phyloP scores from a whole-genome alignment of 2,329 filamentous ascomycete species.

The Madurella fahalii region DNA sequence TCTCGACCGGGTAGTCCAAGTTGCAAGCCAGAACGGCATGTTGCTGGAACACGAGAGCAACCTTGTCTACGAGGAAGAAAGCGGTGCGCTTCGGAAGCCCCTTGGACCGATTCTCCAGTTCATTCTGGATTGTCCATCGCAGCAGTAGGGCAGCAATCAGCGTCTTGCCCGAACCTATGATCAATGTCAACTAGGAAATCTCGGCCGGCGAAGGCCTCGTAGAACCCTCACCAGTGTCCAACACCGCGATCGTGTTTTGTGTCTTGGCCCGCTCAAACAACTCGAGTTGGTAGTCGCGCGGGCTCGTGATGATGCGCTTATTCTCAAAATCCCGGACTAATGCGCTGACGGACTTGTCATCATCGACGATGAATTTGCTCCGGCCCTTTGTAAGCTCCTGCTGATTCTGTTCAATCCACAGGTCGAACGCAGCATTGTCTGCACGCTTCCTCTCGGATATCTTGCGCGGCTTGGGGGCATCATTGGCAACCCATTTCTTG shows the following conservation, averaged over 20 bases:
- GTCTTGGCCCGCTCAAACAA: slow-evolving; percentile 83
- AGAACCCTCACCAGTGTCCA: slow-evolving; percentile 67
- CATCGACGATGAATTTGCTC: slow-evolving; percentile 24
- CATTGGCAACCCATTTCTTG: slow-evolving; percentile 26
- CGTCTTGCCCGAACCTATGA: slow-evolving; percentile 86
- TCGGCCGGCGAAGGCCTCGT: background rate
- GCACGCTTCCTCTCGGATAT: slow-evolving; percentile 45
- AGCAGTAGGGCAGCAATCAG: slow-evolving; percentile 88
- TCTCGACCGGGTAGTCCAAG: slow-evolving; percentile 68
- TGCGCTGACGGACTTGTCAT: slow-evolving; percentile 31
- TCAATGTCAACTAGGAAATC: slow-evolving; percentile 12
- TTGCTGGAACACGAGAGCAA: slow-evolving; percentile 88
- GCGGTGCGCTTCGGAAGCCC: slow-evolving; percentile 62
- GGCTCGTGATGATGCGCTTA: slow-evolving; percentile 64
- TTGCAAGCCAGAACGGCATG: slow-evolving; percentile 76
- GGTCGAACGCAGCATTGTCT: slow-evolving; percentile 49
- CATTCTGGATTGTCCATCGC: slow-evolving; percentile 68
- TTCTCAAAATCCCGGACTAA: slow-evolving; percentile 37
- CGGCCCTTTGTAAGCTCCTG: slow-evolving; percentile 33
- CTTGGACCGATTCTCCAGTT: slow-evolving; percentile 63
- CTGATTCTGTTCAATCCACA: slow-evolving; percentile 37
- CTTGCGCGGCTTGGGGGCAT: slow-evolving; percentile 32
- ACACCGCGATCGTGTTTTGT: slow-evolving; percentile 85
- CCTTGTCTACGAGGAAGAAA: slow-evolving; percentile 89
- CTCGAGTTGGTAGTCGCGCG: slow-evolving; percentile 87